phyloP scores from a whole-genome alignment of 768 basidiomycete species.

The Termitomyces sp. region DNA sequence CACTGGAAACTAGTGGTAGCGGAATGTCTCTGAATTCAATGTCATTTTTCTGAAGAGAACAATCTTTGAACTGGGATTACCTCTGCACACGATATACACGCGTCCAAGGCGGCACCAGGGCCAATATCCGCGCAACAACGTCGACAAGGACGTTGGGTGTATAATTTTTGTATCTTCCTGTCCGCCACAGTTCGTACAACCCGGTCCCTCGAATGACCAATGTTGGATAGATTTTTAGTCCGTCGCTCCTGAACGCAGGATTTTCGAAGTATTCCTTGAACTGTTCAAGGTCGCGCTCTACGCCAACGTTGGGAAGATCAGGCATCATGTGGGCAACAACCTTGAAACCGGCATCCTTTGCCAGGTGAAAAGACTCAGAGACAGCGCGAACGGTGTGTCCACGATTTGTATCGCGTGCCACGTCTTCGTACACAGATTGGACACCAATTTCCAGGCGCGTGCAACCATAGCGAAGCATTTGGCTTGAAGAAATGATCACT shows the following conservation, averaged over 20 bases:
- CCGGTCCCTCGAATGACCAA: constrained; percentile 97
- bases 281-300: constrained; percentile 96
- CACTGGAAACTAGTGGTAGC: constrained; percentile 91
- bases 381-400: constrained; percentile 98
- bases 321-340: constrained; percentile 99
- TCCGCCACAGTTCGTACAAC: constrained; percentile 92
- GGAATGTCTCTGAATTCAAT: constrained; percentile 77
- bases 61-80: constrained; percentile 28
- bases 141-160: constrained; percentile 98
- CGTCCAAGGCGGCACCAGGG: constrained; percentile 98
- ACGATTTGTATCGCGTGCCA: constrained; percentile 96
- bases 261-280: constrained; percentile 99
- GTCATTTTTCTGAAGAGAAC: constrained; percentile 2
- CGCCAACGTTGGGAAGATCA: constrained; percentile 94
- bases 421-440: constrained; percentile 98
- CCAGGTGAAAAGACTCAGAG: constrained; percentile 93
- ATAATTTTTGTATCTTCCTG: constrained; percentile 98
- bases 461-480: constrained; percentile 99
- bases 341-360: constrained; percentile 99
- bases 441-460: constrained; percentile 98
- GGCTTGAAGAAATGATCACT: constrained; percentile 38
- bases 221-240: constrained; percentile 97
- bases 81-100: constrained; percentile 96
- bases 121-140: constrained; percentile 92
- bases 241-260: constrained; percentile 94